Evolutionary conservation across 495 filamentous ascomycete species (phyloP), one percentile per base, ranked within the genome.

Genomic region (Cercophora scortea): DNA sequence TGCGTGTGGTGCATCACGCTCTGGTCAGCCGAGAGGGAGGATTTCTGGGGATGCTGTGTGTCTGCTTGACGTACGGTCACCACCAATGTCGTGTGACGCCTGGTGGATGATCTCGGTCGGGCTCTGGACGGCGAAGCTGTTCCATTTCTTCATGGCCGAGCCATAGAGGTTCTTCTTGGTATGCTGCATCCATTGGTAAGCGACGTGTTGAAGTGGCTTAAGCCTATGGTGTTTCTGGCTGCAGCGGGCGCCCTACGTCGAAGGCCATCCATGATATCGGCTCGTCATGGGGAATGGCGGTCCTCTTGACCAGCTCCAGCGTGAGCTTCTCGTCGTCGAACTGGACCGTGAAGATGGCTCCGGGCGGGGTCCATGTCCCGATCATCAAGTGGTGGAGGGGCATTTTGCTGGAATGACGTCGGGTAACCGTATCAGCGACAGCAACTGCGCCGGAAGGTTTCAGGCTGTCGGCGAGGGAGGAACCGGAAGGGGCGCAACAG

Each of bases 201-300:
- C 46, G 49, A 16, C 1, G 6, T 16, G 19, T 18, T 8, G 18
- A 36, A 32, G 32, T 53, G 42, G 48, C 2, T 41, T 12, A 18
- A 40, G 48, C 2, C 38, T 12, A 18, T 32, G 42, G 49, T 12
- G 25, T 43, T 49, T 43, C 47, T 13, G 42, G 36, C 4, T 19
- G 35, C 36, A 44, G 48, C n/a, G 39, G 13, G 32, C 13, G 36
- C 67, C 79, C 66, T 73, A 87, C 85, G 61, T 88, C 85, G 60
- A 91, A 89, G 40, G 86, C 85, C 84, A 93, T 90, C 88, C 88
- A 93, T 58, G 87, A 90, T 61, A 93, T 91, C 4, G 88, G 85
- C 71, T 93, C 87, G 44, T 89, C 83, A 39, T 86, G 70, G 8
- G 87, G 85, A 53, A 90, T 90, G 42, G 83, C 78, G 11, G 87